Evolutionary conservation across 352 stramenopile species (phyloP).

Genomic region (Phytophthora crassamura): DNA sequence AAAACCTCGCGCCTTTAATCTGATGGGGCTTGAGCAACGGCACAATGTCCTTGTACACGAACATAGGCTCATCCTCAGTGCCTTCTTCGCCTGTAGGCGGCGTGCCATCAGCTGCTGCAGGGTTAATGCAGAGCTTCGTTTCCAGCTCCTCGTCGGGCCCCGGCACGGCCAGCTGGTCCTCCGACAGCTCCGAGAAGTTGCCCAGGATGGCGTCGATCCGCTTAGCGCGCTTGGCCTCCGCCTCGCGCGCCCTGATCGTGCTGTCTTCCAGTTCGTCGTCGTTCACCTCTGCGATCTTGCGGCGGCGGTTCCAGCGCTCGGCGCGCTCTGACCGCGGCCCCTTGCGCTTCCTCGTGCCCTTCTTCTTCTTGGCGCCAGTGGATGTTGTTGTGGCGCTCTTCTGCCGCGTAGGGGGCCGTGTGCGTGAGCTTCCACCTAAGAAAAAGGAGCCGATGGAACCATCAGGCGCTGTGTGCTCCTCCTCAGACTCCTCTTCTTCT

Average conservation of each 20-base stretch:
- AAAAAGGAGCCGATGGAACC: constrained; percentile 18
- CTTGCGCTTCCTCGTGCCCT: constrained; percentile 41
- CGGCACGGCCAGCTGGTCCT: constrained; percentile 41
- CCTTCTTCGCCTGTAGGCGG: constrained; percentile 53
- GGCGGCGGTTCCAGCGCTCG: constrained; percentile 57
- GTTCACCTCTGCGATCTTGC: constrained; percentile 68
- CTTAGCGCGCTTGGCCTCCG: constrained; percentile 61
- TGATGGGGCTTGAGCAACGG: constrained; percentile 84
- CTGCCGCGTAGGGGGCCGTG: not conserved
- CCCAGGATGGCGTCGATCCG: constrained; percentile 45
- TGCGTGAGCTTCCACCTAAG: not conserved
- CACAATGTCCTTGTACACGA: constrained; percentile 71
- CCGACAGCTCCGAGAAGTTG: constrained; percentile 40
- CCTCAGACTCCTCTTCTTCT: constrained; percentile 15
- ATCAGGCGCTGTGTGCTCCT: constrained; percentile 1
- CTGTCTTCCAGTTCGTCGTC: constrained; percentile 76
- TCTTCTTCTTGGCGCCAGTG: constrained; percentile 13
- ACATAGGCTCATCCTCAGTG: constrained; percentile 60
- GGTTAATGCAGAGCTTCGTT: constrained; percentile 71
- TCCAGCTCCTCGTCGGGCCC: constrained; percentile 23
- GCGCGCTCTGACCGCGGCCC: constrained; percentile 13
- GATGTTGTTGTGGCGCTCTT: not conserved
- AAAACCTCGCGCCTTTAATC: constrained; percentile 73
- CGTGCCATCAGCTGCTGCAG: constrained; percentile 38
- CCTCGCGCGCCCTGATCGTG: constrained; percentile 65